Base-by-base conservation (phyloP, 371 early-diverging fungal species). In the Funneliformis caledonium region DNA sequence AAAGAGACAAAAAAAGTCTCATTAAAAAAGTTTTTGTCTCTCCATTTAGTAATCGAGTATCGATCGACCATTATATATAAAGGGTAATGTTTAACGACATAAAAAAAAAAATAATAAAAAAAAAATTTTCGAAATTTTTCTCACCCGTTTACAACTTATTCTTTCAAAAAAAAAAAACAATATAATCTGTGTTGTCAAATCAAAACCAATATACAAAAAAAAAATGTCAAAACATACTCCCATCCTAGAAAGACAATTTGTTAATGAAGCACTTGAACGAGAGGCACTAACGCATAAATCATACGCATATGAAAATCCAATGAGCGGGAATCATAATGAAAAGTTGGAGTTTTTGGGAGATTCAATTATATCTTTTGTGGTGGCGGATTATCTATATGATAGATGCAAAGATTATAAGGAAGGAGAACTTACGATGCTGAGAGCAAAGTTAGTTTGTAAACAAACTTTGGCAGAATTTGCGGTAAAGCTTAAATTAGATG, bases 271-370 rank as follows among this genome's bases (percentile, higher is more conserved):
- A 12, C 26, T 60, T 1, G 9, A 16, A n/a, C 10, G 9, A 8
- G 61, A 76, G 61, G 76, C 76, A 16, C 11, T 76, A 6, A 76
- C 76, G 2, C 76, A 76, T 60, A 59, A 59, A 42, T 60, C 76
- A 2, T 76, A 43, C 22, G 43, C 43, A 5, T 42, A 59, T 8
- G 76, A 76, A 76, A 76, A 76, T 61, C 61, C 61, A 0, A 22
- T 26, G 61, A 8, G 37, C 10, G 62, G 76, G 1, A 16, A 22
- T 12, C 43, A 76, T 76, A 76, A 76, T 42, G 61, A 76, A 45
- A 14, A 61, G 10, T n/a, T 76, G 9, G 76, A 76, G 19, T 76
- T 59, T 4, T 11, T 61, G 16, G 76, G 76, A 10, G 76, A 76
- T 62, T 4, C 76, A 3, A 22, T 61, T 9, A 59, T 76, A 4